phyloP scores from a whole-genome alignment of 2,329 filamentous ascomycete genomes.

The Diaporthe sp. region DNA sequence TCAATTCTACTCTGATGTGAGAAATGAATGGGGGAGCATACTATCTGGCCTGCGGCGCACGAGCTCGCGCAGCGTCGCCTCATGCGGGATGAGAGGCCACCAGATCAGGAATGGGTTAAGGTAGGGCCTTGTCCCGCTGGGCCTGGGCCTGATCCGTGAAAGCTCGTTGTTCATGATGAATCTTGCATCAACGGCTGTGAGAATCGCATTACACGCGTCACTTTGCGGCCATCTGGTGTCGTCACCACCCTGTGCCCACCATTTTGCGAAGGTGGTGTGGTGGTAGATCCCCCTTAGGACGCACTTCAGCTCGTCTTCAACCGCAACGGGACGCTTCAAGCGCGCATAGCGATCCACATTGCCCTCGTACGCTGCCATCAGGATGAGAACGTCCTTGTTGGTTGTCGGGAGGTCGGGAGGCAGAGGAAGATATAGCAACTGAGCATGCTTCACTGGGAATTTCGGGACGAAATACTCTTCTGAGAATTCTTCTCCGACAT shows the following conservation, averaged over 20 bases:
- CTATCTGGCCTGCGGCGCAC: conserved; percentile 7
- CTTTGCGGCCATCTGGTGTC: too few relatives aligned
- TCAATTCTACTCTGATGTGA: too few relatives aligned
- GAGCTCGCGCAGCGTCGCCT: not conserved
- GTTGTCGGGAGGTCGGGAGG: not conserved
- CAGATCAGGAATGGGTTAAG: not conserved
- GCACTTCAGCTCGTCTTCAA: not conserved
- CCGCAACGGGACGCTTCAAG: not conserved
- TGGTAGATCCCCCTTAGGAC: not conserved
- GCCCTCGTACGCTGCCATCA: conserved; percentile 26
- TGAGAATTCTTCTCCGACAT: not conserved
- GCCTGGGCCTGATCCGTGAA: not conserved
- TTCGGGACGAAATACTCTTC: not conserved
- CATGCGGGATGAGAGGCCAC: not conserved
- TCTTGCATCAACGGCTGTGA: not conserved
- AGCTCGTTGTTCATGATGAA: conserved; percentile 23
- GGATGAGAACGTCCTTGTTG: conserved; percentile 7
- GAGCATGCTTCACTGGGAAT: not conserved
- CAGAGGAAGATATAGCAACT: not conserved
- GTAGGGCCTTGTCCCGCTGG: not conserved
- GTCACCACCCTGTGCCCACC: not conserved
- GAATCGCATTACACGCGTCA: not conserved
- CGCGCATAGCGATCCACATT: conserved; percentile 18
- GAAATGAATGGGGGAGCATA: not conserved
- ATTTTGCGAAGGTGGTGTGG: not conserved